Evolutionary conservation across 306 rosid genomes (phyloP), one percentile per base, ranked within the genome.

Genomic region (Ziziphus jujuba): DNA sequence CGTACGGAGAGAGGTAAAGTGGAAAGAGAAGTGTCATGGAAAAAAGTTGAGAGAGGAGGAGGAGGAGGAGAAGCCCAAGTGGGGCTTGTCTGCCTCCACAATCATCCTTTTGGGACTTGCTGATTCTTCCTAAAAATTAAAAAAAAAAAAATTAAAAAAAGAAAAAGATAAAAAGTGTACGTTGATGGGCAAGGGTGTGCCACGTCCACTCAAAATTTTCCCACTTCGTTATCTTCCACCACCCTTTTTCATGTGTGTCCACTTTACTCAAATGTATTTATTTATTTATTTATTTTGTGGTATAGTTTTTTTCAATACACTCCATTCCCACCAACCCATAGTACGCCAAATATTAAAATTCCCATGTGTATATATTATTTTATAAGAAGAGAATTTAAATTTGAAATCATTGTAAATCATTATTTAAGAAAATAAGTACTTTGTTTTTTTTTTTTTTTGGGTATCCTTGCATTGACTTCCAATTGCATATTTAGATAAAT

Each of bases 31-130:
- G 56, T 67, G 34, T 12, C 2, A 49, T 22, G 22, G 10, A 31
- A 35, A 6, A 7, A 7, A 34, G 11, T 7, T 7, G 9, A 45
- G 17, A 45, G 16, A 76, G 51, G 13, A 56, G 2, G 15, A 23
- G 33, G 24, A 20, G 34, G 17, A 0, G 8, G 31, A 4, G 20
- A 48, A 38, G 54, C 19, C 34, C 35, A 52, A 43, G 79, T 69
- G 69, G 81, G 72, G 49, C 34, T 81, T 76, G 70, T 74, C 72
- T 76, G 77, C 83, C 75, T 78, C 77, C 75, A 73, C 76, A 73
- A 73, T 84, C 69, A 71, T 74, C 73, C 63, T 59, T 70, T 76
- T 68, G 8, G 31, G 61, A 68, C 73, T 69, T 61, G 72, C 66
- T 53, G 36, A 79, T 81, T 81, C 79, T 68, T 56, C 51, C 33